These are phyloP conservation scores for Aspergillus unguis DNA, from an alignment of 2,329 filamentous ascomycete genomes.

Conservation along the genomic window DNA sequence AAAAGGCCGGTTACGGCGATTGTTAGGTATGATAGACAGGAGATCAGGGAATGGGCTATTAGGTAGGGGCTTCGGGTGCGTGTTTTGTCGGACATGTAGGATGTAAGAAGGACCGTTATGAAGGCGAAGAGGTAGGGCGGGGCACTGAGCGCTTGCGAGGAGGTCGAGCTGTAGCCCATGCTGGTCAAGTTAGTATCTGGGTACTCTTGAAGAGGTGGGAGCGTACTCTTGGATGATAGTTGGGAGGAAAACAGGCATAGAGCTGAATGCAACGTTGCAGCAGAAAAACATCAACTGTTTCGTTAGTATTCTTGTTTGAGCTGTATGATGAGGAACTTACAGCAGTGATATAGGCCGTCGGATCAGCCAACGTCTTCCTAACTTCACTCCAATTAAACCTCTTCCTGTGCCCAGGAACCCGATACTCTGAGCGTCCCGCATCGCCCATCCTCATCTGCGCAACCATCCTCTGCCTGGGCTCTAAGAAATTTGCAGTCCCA, in stretches of 20 bases:
- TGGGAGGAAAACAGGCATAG: slow-evolving; percentile 81
- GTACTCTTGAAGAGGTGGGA: background rate
- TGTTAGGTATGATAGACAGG: slow-evolving; percentile 63
- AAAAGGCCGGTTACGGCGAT: slow-evolving; percentile 53
- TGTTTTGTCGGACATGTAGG: slow-evolving; percentile 66
- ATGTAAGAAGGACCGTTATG: slow-evolving; percentile 65
- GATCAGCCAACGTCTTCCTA: slow-evolving; percentile 59
- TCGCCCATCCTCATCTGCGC: slow-evolving; percentile 65
- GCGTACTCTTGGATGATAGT: slow-evolving; percentile 65
- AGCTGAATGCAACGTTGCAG: slow-evolving; percentile 83
- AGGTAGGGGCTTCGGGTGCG: slow-evolving; percentile 64
- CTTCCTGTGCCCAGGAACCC: background rate
- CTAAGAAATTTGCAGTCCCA: slow-evolving; percentile 61
- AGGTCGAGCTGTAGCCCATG: slow-evolving; percentile 67
- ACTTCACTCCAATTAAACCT: slow-evolving; percentile 57
- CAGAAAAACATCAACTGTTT: slow-evolving; percentile 72
- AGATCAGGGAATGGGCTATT: slow-evolving; percentile 65
- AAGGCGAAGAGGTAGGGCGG: slow-evolving; percentile 80
- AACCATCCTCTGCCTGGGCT: slow-evolving; percentile 62
- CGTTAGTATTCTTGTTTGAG: background rate
- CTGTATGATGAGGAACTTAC: slow-evolving; percentile 31
- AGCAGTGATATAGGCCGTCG: slow-evolving; percentile 70
- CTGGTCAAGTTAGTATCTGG: slow-evolving; percentile 22
- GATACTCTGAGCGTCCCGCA: slow-evolving; percentile 11
- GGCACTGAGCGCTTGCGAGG: slow-evolving; percentile 73